A percentile compares a stretch with the other conserved stretches of the same genome.
Conservation (phyloP, 2,329 filamentous ascomycete species). For the Colletotrichum sublineola region DNA sequence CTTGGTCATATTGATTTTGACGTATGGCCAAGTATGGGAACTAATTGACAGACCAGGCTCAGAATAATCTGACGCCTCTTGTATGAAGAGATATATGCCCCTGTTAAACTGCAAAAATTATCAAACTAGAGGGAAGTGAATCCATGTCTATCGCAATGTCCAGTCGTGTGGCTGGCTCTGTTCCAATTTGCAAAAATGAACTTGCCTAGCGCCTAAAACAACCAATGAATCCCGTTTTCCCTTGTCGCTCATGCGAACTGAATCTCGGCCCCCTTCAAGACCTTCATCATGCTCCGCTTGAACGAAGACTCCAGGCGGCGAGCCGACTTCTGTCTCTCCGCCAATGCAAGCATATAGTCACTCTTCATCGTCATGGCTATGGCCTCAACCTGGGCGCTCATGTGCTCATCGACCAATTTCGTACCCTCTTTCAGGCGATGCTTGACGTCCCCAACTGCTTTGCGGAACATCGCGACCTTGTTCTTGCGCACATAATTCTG, state of each 20-base stretch:
- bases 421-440: not conserved
- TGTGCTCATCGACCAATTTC: not conserved
- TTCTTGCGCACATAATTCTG: not conserved
- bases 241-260: not conserved
- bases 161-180: not conserved
- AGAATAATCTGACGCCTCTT: not conserved
- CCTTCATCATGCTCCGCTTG: not conserved
- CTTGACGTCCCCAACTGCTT: not conserved
- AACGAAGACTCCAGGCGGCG: not conserved
- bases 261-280: conserved; percentile 3
- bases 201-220: fast-evolving
- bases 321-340: conserved; percentile 2
- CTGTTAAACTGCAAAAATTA: not conserved
- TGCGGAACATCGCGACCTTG: conserved; percentile 3
- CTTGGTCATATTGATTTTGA: not conserved
- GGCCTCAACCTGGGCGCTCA: not conserved
- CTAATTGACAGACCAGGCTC: not conserved
- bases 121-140: too few species aligned
- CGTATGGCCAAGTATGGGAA: not conserved
- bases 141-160: not conserved
- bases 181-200: not conserved
- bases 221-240: too few species aligned
- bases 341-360: conserved; percentile 25
- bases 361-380: not conserved
- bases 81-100: not conserved